phyloP scores from a whole-genome alignment of 1,139 yeast genomes.

The Pichia sp. region DNA sequence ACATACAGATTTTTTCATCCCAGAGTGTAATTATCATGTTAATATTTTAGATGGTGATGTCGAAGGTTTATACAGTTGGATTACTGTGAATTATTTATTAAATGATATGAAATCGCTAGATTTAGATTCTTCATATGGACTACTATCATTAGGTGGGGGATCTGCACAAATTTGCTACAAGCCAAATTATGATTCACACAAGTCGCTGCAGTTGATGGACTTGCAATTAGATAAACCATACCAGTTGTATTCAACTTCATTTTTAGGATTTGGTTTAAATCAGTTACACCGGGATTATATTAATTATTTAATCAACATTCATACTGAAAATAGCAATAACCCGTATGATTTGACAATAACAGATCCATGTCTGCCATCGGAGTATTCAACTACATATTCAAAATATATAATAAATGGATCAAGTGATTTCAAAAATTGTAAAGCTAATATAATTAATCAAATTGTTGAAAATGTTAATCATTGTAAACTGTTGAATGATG shows the following conservation, averaged over 20 bases:
- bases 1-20: constrained; percentile 52
- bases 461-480: constrained; percentile 33
- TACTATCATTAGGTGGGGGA: constrained; percentile 85
- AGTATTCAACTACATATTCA: constrained; percentile 18
- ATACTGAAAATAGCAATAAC: background rate
- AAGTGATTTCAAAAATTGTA: constrained; percentile 54
- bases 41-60: constrained; percentile 68
- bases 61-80: constrained; percentile 82
- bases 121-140: constrained; percentile 44
- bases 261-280: constrained; percentile 70
- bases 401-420: constrained; percentile 38
- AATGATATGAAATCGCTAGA: constrained; percentile 49
- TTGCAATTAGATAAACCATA: constrained; percentile 38
- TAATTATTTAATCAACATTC: constrained; percentile 30
- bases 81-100: constrained; percentile 62
- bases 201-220: constrained; percentile 48
- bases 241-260: constrained; percentile 62
- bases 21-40: constrained; percentile 53
- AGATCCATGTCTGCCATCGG: constrained; percentile 65
- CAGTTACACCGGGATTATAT: constrained; percentile 56
- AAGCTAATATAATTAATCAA: constrained; percentile 47
- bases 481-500: background rate
- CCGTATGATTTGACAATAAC: no score
- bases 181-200: constrained; percentile 37
- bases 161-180: constrained; percentile 72